Evolutionary conservation across 192 early-diverging fungal genomes (phyloP), one percentile per base, ranked within the genome.

Genomic region (Rhizophagus clarus): DNA sequence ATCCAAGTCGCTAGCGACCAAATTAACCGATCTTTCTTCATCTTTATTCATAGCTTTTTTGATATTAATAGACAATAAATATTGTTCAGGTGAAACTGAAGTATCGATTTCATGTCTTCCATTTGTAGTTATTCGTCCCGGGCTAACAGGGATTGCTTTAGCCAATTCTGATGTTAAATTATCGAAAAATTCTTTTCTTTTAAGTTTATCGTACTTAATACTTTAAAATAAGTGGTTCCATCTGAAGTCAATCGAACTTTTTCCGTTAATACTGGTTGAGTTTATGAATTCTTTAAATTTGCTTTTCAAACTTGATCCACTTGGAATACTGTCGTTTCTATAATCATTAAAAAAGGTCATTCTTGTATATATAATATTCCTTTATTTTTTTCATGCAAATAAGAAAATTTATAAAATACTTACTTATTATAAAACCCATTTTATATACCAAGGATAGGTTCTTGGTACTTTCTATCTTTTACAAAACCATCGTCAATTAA

Each of bases 401-500:
- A 47, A 20, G 12, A 42, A 61, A 15, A 75, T 24, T 31, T 29
- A n/a, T 26, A 28, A 22, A 15, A 1, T 12, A 67, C 64, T 14
- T 49, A 69, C 76, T 3, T 76, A 10, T 47, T 11, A 5, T 29
- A 26, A 63, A 77, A 3, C 14, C 4, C 1, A 8, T 26, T 15
- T 12, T 11, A 1, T 28, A 77, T 28, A 2, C 75, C 75, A 28
- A 45, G 0, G 9, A 77, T 3, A 20, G 75, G 34, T 45, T 77
- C 42, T 29, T 26, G 34, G 10, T 26, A n/a, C 11, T 22, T 24
- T 64, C 29, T n/a, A 28, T 61, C 32, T 11, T 26, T 64, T 77
- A 64, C 75, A 40, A 66, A 77, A 64, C 61, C 61, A 24, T 62
- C 26, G 42, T 77, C 75, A 40, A 77, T 22, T 64, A 22, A 4